Evolutionary conservation across 768 basidiomycete species (phyloP), one percentile per base, ranked within the genome.

Genomic region (Bullera alba): DNA sequence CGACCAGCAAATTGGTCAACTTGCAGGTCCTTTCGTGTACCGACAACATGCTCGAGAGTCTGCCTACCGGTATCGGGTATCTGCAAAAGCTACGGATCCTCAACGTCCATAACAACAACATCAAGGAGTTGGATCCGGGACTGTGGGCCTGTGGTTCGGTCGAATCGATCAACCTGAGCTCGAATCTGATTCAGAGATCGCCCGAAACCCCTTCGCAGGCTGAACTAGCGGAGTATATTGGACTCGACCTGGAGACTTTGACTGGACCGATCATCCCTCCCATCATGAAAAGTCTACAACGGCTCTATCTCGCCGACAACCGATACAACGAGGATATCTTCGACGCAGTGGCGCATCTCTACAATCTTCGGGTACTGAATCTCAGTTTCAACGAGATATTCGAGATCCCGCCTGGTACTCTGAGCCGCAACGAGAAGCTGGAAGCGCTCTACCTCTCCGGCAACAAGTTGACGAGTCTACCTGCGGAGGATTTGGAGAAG

Each of bases 381-480:
- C 76, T 97, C 17, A 88, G 87, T 23, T 97, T 95, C 76, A 99
- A 99, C 72, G 83, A 89, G 48, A 85, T 99, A 37, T 84, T 85
- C 71, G 87, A 92, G 62, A 78, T 96, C 37, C 91, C 93, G 0
- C 73, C 80, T 0, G 75, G 78, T 26, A 91, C 89, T 61, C 81
- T 96, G 62, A 76, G 79, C 55, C 82, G 83, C 53, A 78, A 89
- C 58, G 75, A 76, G 17, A 50, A 60, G 25, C 77, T 99, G 8
- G 81, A 88, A 71, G 86, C 92, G 73, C 75, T 99, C 28, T 97
- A 95, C 68, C 77, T 97, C 2, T 88, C 87, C 59, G 93, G 93
- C n/a, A 97, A 96, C 75, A 86, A 87, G 72, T 75, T 99, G 60
- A 85, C 87, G 6, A 85, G 81, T 54, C 77, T 97, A 26, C 92